A percentile compares a stretch with the other conserved stretches of the same genome.
phyloP scores from a whole-genome alignment of 176 grass and related monocot genomes.

The Lolium rigidum region DNA sequence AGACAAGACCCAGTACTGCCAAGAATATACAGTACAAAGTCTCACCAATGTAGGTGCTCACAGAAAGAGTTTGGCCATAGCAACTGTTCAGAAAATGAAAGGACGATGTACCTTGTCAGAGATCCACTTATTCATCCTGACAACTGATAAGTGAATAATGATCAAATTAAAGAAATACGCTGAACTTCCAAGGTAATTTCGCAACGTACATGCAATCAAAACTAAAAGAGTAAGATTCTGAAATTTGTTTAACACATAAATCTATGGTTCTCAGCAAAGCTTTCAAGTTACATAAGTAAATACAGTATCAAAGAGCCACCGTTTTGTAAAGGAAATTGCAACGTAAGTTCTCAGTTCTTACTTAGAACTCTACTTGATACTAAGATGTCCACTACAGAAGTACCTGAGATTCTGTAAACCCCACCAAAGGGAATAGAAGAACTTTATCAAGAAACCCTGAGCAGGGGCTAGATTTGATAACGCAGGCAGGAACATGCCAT shows the following conservation, averaged over 20 bases:
- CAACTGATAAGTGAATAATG: neutral
- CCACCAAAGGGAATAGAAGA: conserved; percentile 99
- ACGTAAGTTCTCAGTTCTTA: neutral
- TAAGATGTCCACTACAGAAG: neutral
- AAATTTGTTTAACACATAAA: neutral
- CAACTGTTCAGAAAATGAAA: conserved; percentile 61
- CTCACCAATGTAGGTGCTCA: conserved; percentile 95
- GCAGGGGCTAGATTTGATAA: conserved; percentile 70
- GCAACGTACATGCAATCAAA: neutral
- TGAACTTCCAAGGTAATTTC: conserved; percentile 21
- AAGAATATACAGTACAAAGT: conserved; percentile 93
- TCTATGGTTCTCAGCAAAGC: neutral
- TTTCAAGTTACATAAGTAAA: conserved; percentile 20
- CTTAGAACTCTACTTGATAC: neutral
- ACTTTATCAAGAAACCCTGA: conserved; percentile 75
- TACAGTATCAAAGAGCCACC: neutral
- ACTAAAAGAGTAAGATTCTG: conserved; percentile 10
- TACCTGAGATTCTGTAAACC: conserved; percentile 99
- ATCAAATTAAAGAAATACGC: neutral
- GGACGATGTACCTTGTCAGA: conserved; percentile 17
- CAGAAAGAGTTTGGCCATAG: conserved; percentile 85
- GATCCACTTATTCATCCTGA: conserved; percentile 19
- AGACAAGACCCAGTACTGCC: conserved; percentile 84
- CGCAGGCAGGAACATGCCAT: conserved; percentile 81
- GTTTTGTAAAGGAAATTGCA: conserved; percentile 21